phyloP scores from a whole-genome alignment of 1,284 basidiomycete species.

The Sporisorium reilianum region DNA sequence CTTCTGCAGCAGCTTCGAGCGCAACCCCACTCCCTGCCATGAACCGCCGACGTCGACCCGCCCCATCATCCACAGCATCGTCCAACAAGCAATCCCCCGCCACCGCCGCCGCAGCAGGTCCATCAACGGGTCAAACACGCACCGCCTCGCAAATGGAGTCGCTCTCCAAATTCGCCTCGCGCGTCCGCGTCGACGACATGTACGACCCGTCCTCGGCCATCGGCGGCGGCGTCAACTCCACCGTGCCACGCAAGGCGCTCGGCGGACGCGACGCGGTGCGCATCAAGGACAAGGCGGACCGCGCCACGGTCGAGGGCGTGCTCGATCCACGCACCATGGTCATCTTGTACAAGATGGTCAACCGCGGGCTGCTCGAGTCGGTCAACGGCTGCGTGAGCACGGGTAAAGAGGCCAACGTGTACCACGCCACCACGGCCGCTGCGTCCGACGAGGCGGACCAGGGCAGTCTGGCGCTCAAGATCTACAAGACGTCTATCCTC shows the following conservation, averaged over 20 bases:
- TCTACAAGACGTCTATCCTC: constrained; percentile 98
- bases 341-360: constrained; percentile 68
- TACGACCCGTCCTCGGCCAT: constrained; percentile 65
- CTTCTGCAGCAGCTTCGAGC: not conserved
- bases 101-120: constrained; percentile 13
- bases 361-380: constrained; percentile 55
- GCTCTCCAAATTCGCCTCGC: constrained; percentile 60
- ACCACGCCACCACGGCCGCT: constrained; percentile 60
- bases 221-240: constrained; percentile 60
- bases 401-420: constrained; percentile 68
- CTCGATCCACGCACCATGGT: constrained; percentile 67
- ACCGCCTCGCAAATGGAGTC: constrained; percentile 62
- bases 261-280: constrained; percentile 50
- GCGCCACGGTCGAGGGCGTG: constrained; percentile 67
- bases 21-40: constrained; percentile 50
- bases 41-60: constrained; percentile 45
- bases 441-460: constrained; percentile 7
- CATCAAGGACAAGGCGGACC: constrained; percentile 67
- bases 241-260: constrained; percentile 65
- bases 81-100: constrained; percentile 1
- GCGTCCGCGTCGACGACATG: constrained; percentile 54
- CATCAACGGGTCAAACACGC: constrained; percentile 31
- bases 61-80: constrained; percentile 5
- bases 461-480: constrained; percentile 79
- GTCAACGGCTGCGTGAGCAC: constrained; percentile 66